phyloP scores from a whole-genome alignment of 1,284 basidiomycete species.

The Austroboletus novae-zelandiae region DNA sequence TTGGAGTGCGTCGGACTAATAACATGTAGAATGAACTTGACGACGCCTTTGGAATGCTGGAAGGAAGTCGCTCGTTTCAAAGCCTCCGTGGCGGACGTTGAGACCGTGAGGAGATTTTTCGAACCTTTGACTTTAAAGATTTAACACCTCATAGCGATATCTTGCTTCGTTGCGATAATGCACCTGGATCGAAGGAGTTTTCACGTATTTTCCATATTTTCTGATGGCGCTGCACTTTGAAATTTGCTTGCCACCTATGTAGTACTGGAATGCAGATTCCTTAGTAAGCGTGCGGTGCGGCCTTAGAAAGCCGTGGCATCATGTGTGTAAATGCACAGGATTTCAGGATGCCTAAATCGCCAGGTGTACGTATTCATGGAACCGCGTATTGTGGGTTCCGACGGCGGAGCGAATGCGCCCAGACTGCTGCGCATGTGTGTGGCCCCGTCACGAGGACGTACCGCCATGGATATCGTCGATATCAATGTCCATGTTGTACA shows the following conservation, averaged over 20 bases:
- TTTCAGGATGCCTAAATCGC: background rate
- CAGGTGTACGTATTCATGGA: background rate
- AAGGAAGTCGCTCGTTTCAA: constrained; percentile 74
- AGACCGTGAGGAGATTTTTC: constrained; percentile 46
- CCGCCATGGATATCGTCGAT: constrained; percentile 19
- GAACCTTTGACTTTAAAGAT: constrained; percentile 3
- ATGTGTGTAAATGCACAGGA: background rate
- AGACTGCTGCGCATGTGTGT: constrained; percentile 19
- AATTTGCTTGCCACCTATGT: too few relatives aligned
- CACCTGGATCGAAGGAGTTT: too few relatives aligned
- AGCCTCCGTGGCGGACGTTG: constrained; percentile 61
- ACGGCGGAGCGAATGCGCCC: constrained; percentile 20
- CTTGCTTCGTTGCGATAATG: constrained; percentile 29
- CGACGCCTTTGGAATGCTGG: constrained; percentile 74
- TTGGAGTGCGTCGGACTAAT: constrained; percentile 3
- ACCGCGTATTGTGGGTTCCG: background rate
- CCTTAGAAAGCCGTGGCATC: constrained; percentile 2
- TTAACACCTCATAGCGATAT: constrained; percentile 24
- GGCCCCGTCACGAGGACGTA: constrained; percentile 24
- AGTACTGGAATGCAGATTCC: background rate
- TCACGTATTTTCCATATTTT: background rate
- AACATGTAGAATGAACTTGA: constrained; percentile 50
- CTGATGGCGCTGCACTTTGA: background rate
- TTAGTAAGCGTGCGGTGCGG: background rate
- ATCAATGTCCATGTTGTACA: constrained; percentile 22